phyloP scores from a whole-genome alignment of 2,329 filamentous ascomycete species.

The Alternaria brassicicola region DNA sequence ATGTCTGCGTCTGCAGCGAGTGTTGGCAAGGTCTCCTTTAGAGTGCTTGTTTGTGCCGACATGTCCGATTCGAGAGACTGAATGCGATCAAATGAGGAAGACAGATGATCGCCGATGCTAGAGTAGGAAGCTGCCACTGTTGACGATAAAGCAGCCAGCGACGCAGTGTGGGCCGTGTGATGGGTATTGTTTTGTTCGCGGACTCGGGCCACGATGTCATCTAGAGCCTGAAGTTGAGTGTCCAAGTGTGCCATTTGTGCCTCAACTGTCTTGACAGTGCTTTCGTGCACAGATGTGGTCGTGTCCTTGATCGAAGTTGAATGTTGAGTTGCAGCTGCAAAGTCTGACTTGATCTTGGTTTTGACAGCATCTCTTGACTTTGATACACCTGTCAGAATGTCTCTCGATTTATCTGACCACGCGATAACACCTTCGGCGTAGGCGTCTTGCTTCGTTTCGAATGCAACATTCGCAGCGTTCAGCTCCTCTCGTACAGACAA shows the following conservation, averaged over 20 bases:
- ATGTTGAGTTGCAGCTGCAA: slow-evolving; percentile 77
- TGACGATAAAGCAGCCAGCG: slow-evolving; percentile 67
- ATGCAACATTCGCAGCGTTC: slow-evolving; percentile 64
- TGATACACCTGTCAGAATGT: slow-evolving; percentile 72
- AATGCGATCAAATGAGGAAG: slow-evolving; percentile 70
- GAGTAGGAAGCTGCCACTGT: slow-evolving; percentile 76
- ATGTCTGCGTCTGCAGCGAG: slow-evolving; percentile 63
- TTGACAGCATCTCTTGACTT: slow-evolving; percentile 79
- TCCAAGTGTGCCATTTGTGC: slow-evolving; percentile 87
- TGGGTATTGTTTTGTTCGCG: slow-evolving; percentile 79
- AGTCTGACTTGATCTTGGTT: slow-evolving; percentile 82
- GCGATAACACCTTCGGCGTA: slow-evolving; percentile 75
- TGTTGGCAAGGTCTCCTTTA: slow-evolving; percentile 67
- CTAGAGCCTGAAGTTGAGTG: slow-evolving; percentile 85
- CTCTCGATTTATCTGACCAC: slow-evolving; percentile 73
- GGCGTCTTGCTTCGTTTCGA: slow-evolving; percentile 68
- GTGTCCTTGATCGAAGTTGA: slow-evolving; percentile 83
- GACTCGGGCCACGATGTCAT: slow-evolving; percentile 86
- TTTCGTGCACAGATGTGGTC: slow-evolving; percentile 85
- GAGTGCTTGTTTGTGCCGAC: slow-evolving; percentile 62
- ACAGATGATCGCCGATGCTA: slow-evolving; percentile 73
- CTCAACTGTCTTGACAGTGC: slow-evolving; percentile 88
- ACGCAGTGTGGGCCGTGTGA: slow-evolving; percentile 71
- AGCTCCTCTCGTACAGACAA: slow-evolving; percentile 69
- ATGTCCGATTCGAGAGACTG: slow-evolving; percentile 72